Conservation (phyloP, 2,329 filamentous ascomycete genomes). For the Talaromyces rugulosus region DNA sequence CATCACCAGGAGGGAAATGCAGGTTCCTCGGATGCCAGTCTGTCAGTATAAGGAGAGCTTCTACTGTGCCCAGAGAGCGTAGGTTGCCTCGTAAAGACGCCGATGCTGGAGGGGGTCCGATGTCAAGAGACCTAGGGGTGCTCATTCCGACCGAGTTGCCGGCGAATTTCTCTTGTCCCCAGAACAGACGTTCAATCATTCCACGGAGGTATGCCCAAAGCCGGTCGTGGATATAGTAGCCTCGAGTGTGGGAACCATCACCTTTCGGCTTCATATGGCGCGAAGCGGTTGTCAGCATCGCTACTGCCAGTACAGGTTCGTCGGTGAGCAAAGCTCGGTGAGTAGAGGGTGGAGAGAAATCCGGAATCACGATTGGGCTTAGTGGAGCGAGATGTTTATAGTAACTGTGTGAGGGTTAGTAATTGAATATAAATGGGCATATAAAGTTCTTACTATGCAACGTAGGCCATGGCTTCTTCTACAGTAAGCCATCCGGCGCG, state of each 20-base stretch:
- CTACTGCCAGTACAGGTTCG: constrained; percentile 89
- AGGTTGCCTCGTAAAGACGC: constrained; percentile 65
- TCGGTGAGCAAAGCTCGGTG: constrained; percentile 78
- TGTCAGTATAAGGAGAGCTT: constrained; percentile 87
- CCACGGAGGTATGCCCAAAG: constrained; percentile 90
- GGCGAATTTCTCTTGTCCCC: constrained; percentile 94
- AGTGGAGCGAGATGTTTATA: constrained; percentile 87
- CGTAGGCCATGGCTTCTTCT: constrained; percentile 86
- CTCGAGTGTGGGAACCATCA: constrained; percentile 75
- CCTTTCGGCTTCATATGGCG: constrained; percentile 77
- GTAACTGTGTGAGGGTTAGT: constrained; percentile 55
- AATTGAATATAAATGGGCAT: neutral
- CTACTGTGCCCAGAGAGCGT: constrained; percentile 86
- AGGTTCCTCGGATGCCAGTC: constrained; percentile 96
- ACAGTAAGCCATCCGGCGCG: constrained; percentile 94
- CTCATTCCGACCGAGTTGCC: constrained; percentile 60
- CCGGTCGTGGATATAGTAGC: constrained; percentile 89
- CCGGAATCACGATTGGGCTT: constrained; percentile 88
- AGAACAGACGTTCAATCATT: constrained; percentile 93
- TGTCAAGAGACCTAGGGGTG: constrained; percentile 66
- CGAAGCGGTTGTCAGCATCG: constrained; percentile 84
- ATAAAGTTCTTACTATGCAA: constrained; percentile 69
- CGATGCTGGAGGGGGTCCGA: constrained; percentile 53
- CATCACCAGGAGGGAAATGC: constrained; percentile 76
- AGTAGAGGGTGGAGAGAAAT: constrained; percentile 76